Percentiles rank a stretch among this genome's conserved stretches.
phyloP scores from a whole-genome alignment of 75 land plant genomes.

The Chamaecyparis obtusa region DNA sequence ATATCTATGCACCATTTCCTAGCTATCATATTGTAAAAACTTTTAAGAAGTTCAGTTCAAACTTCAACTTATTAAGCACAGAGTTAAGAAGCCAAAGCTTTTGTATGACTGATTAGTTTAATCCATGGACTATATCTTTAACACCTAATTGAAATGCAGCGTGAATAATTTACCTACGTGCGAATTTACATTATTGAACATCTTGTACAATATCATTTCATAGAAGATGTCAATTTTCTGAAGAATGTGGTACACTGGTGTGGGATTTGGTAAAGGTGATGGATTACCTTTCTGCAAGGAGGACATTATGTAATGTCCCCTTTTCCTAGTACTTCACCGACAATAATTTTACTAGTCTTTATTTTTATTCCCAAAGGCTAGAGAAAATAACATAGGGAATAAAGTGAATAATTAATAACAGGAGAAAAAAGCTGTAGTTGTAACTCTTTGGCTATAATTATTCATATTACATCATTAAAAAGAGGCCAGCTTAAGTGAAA shows the following conservation, averaged over 20 bases:
- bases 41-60: neutral
- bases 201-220: neutral
- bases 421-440: no score
- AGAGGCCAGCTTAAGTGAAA: no score
- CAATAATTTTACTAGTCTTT: no score
- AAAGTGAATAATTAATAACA: no score
- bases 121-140: neutral
- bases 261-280: slow-evolving; percentile 91
- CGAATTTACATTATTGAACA: neutral
- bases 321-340: no score
- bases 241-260: slow-evolving; percentile 28
- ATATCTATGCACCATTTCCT: neutral
- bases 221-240: neutral
- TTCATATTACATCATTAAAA: no score
- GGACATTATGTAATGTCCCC: no score
- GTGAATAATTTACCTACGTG: neutral
- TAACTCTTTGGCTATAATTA: no score
- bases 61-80: neutral
- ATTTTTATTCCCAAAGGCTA: no score
- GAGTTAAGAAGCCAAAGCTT: neutral
- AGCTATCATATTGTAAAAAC: neutral
- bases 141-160: neutral
- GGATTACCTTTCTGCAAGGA: slow-evolving; percentile 74
- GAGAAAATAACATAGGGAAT: no score
- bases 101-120: neutral